Evolutionary conservation across 352 stramenopile genomes (phyloP), one percentile per base, ranked within the genome.

Genomic region (Pythium sp.): DNA sequence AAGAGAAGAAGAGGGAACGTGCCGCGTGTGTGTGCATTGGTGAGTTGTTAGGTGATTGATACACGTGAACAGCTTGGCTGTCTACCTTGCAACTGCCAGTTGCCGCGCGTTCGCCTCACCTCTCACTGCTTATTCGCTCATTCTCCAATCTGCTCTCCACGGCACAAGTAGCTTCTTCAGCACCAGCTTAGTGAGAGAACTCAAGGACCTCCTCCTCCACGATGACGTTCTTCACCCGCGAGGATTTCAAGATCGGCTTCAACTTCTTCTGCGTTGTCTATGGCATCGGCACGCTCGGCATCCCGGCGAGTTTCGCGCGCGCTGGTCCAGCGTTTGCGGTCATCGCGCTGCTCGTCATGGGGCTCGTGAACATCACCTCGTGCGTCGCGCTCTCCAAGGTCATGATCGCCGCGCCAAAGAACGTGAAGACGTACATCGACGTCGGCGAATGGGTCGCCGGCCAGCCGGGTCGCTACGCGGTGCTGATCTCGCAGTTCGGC

Each of bases 231-330:
- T 85, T 90, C 67, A 90, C 78, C 20, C 62, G 68, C n/a, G 82
- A 90, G 53, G 81, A 90, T 65, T 59, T 82, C 57, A 90, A 90
- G 64, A 87, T 84, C 62, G 71, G 72, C 36, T 86, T 86, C 69
- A 86, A 82, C 69, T 82, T 86, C 72, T 84, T 86, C 67, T 90
- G 82, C 65, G 82, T 74, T 53, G 79, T 90, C 34, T 90, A 86
- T 51, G 82, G 82, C 61, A 87, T 91, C 58, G 82, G 82, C 32
- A 89, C 82, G 41, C 75, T 91, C 5, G 79, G 81, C 32, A 70
- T 91, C 12, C 81, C 82, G 22, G 82, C 76, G 61, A 91, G 89
- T 67, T 91, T 86, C 65, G 75, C 82, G 18, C 82, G 82, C 22
- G 83, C 82, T 3, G 82, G 82, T 0, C 73, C 72, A 2, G 70